Percentiles rank a stretch among this genome's conserved stretches.
Conservation (phyloP, 148 eudicot genomes). For the Vaccinium macrocarpon region DNA sequence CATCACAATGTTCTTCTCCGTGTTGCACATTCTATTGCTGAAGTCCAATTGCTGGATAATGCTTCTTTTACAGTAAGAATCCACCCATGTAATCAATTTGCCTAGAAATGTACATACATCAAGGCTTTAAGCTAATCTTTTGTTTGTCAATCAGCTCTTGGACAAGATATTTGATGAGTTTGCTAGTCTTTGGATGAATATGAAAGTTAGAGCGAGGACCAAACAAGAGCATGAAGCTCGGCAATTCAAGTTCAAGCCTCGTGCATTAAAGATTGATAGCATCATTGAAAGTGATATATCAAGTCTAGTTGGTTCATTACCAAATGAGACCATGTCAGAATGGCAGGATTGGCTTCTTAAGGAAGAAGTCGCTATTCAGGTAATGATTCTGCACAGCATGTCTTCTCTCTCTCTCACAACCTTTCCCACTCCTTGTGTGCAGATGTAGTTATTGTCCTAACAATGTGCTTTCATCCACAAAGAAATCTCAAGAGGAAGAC, state of each 20-base stretch:
- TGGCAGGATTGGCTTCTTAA: constrained; percentile 73
- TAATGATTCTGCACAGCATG: constrained; percentile 14
- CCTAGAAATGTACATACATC: neutral
- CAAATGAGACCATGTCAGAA: constrained; percentile 60
- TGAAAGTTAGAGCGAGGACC: constrained; percentile 53
- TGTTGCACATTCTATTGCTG: constrained; percentile 51
- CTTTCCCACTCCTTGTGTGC: neutral
- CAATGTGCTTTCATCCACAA: constrained; percentile 13
- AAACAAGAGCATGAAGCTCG: constrained; percentile 56
- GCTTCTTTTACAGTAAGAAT: constrained; percentile 54
- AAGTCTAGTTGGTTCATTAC: constrained; percentile 41
- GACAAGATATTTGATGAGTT: constrained; percentile 63
- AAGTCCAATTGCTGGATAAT: constrained; percentile 49
- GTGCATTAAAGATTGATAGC: constrained; percentile 65
- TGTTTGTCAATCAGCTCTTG: constrained; percentile 42
- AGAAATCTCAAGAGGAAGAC: constrained; percentile 40
- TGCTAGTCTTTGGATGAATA: constrained; percentile 68
- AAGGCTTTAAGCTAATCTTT: constrained; percentile 1
- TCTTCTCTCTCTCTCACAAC: neutral
- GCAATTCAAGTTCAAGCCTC: constrained; percentile 81
- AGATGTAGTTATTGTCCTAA: neutral
- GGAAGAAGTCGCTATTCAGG: constrained; percentile 48
- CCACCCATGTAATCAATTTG: constrained; percentile 3
- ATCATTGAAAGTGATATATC: constrained; percentile 72
- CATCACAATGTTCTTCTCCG: constrained; percentile 58